Evolutionary conservation across 331 rosid species (phyloP).

Genomic region (Quercus phellos): DNA sequence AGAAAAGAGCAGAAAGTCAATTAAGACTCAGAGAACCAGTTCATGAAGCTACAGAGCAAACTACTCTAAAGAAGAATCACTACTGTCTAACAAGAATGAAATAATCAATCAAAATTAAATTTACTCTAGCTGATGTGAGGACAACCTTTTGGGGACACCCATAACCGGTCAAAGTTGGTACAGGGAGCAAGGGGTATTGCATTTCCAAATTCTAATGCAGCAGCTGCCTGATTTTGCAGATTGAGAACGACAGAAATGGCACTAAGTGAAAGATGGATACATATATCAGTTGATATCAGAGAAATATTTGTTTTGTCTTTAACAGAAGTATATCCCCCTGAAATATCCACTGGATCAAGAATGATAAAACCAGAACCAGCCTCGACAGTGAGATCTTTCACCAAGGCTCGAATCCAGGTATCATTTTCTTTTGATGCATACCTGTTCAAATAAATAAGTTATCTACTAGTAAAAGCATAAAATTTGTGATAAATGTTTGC

Average conservation of each 20-base stretch:
- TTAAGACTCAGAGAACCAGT: conserved; percentile 13
- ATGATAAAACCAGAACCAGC: conserved; percentile 94
- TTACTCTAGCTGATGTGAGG: conserved; percentile 9
- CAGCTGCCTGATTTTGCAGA: conserved; percentile 77
- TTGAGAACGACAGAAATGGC: conserved; percentile 82
- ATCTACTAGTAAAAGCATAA: neutral
- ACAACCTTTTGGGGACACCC: conserved; percentile 87
- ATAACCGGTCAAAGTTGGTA: conserved; percentile 74
- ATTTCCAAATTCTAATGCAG: conserved; percentile 75
- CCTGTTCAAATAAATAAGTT: conserved; percentile 43
- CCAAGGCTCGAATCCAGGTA: conserved; percentile 88
- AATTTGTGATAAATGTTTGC: neutral
- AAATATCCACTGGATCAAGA: conserved; percentile 91
- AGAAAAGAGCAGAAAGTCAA: conserved; percentile 15
- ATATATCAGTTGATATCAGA: conserved; percentile 72
- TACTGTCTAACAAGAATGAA: conserved; percentile 6
- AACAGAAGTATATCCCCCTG: conserved; percentile 92
- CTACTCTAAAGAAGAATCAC: neutral
- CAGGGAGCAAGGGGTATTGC: conserved; percentile 70
- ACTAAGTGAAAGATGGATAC: conserved; percentile 92
- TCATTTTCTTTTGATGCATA: conserved; percentile 93
- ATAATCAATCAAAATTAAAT: neutral
- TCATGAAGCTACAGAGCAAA: conserved; percentile 8
- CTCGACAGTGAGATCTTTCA: conserved; percentile 89
- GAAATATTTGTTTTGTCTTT: conserved; percentile 94